Evolutionary conservation across 176 grass and related monocot species (phyloP), one percentile per base, ranked within the genome.

Genomic region (Oryza longistaminata): DNA sequence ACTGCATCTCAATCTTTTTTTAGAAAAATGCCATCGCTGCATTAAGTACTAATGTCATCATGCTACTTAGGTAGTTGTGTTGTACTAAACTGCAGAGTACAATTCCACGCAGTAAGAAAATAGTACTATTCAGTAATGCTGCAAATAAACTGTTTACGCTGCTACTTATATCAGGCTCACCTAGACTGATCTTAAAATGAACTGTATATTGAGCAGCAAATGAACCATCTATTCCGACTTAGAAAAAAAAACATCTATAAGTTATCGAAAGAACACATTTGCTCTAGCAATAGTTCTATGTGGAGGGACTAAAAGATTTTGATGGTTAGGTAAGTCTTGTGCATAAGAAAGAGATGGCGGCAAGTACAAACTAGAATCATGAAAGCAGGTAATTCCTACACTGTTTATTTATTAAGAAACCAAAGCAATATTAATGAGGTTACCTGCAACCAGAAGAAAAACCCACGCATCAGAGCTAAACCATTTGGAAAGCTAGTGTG

Each of bases 361-460:
- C 43, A 66, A 68, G 17, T 33, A 40, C 39, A 11, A 15, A 40
- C 33, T 71, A 74, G 9, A 82, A 62, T 25, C 9, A 19, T 79
- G 34, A 46, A 1, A 78, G 34, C 49, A 67, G 22, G 3, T 48
- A 35, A 6, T 62, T 40, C 7, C n/a, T 29, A 73, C 5, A 73
- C 14, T 9, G 52, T 73, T 64, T 72, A 55, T 55, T 50, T 78
- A 64, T 64, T 71, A 82, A 33, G 14, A 86, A 64, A 81, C 5
- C 3, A 88, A 34, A 25, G 13, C 82, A 49, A 73, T 50, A 52
- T 16, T 44, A 77, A 77, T 10, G 22, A 65, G 27, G 11, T 35
- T 88, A 97, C 92, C 92, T 92, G n/a, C 87, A 97, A 83, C 92
- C 92, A 94, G 78, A 97, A 97, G 72, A 85, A 88, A 83, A 97